A percentile compares a stretch with the other conserved stretches of the same genome.
phyloP scores from a whole-genome alignment of 2,329 filamentous ascomycete species.

The Knoxdaviesia capensis region DNA sequence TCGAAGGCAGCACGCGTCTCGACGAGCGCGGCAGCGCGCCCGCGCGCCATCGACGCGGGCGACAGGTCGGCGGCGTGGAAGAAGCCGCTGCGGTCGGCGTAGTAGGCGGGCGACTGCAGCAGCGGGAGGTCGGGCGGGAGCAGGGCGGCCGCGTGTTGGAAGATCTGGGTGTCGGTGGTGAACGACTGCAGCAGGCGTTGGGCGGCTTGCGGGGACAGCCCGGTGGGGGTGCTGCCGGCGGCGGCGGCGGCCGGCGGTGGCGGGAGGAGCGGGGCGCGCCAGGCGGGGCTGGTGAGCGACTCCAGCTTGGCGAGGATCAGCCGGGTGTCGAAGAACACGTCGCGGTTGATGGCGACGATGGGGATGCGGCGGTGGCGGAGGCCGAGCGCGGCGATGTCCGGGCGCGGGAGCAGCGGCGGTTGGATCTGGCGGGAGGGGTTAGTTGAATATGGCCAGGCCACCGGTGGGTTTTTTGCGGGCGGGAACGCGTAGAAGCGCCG shows the following conservation, averaged over 20 bases:
- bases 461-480: neutral
- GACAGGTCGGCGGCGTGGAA: constrained; percentile 10
- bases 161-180: constrained; percentile 35
- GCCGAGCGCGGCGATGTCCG: constrained; percentile 39
- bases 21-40: constrained; percentile 32
- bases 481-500: neutral
- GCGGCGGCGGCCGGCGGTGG: constrained; percentile 17
- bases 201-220: constrained; percentile 16
- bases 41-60: constrained; percentile 8
- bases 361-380: constrained; percentile 52
- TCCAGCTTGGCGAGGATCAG: constrained; percentile 49
- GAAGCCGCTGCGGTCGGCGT: constrained; percentile 30
- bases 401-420: constrained; percentile 44
- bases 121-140: constrained; percentile 35
- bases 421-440: constrained; percentile 28
- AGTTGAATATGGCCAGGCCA: neutral
- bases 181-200: constrained; percentile 31
- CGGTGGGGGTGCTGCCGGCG: constrained; percentile 17
- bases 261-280: constrained; percentile 38
- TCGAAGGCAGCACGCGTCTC: constrained; percentile 32
- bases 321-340: constrained; percentile 50
- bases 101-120: constrained; percentile 35
- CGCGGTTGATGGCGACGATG: constrained; percentile 41
- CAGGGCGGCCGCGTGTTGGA: constrained; percentile 27
- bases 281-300: constrained; percentile 32